Percentiles rank a stretch among this genome's conserved stretches.
Evolutionary conservation across 2,329 filamentous ascomycete genomes (phyloP).

Genomic region (Penicillium capsulatum): DNA sequence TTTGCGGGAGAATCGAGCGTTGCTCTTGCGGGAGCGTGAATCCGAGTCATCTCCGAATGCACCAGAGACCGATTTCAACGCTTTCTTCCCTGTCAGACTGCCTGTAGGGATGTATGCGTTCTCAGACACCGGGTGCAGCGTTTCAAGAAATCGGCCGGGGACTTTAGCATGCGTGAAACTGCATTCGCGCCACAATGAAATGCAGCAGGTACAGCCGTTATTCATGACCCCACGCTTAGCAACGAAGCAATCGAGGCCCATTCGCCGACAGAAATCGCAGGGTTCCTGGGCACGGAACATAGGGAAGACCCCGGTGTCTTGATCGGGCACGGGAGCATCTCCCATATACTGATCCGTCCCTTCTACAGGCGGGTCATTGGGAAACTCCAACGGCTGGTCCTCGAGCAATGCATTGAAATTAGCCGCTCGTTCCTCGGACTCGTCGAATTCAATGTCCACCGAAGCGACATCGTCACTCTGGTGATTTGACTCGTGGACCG

Average conservation of each 20-base stretch:
- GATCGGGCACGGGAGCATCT: constrained; percentile 19
- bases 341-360: constrained; percentile 17
- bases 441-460: constrained; percentile 36
- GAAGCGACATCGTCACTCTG: constrained; percentile 41
- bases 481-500: constrained; percentile 29
- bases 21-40: constrained; percentile 56
- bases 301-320: constrained; percentile 36
- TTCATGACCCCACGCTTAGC: constrained; percentile 43
- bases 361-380: constrained; percentile 25
- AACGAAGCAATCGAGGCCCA: constrained; percentile 47
- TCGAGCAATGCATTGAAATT: constrained; percentile 41
- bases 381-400: constrained; percentile 41
- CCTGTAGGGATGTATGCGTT: constrained; percentile 39
- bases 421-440: constrained; percentile 36
- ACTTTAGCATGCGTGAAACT: constrained; percentile 44
- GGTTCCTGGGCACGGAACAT: constrained; percentile 45
- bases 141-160: constrained; percentile 42
- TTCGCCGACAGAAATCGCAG: constrained; percentile 45
- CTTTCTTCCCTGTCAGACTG: constrained; percentile 38
- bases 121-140: constrained; percentile 44
- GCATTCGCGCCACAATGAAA: constrained; percentile 46
- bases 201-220: constrained; percentile 47
- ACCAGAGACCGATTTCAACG: constrained; percentile 40
- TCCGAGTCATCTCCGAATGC: constrained; percentile 36
- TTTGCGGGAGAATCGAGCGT: constrained; percentile 72